Conservation (phyloP, 2,329 filamentous ascomycete genomes). For the Bipolaris sorokiniana region DNA sequence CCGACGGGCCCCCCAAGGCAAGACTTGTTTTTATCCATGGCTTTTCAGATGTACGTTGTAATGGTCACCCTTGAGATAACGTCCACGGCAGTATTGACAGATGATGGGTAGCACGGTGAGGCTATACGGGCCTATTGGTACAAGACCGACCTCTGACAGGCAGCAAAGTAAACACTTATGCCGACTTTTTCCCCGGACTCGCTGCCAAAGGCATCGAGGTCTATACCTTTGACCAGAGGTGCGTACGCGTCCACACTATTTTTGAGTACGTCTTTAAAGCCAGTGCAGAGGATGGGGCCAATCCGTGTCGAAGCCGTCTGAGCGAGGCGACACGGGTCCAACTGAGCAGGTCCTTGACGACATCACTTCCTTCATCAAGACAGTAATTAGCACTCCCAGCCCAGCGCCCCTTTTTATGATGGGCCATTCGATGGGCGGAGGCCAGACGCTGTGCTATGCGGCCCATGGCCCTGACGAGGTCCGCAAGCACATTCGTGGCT, state of each 20-base stretch:
- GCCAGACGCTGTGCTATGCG: conserved; percentile 70
- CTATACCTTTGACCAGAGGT: conserved; percentile 77
- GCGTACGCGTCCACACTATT: conserved; percentile 30
- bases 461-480: conserved; percentile 57
- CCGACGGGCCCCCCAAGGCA: conserved; percentile 65
- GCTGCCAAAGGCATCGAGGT: conserved; percentile 75
- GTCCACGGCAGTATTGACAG: conserved; percentile 3
- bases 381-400: conserved; percentile 64
- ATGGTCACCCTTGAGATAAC: conserved; percentile 10
- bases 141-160: conserved; percentile 23
- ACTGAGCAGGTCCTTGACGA: conserved; percentile 77
- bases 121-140: neutral
- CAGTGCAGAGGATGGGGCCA: conserved; percentile 76
- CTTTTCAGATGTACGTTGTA: conserved; percentile 67
- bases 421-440: conserved; percentile 92
- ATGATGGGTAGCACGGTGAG: conserved; percentile 20
- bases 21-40: conserved; percentile 85
- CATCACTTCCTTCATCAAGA: conserved; percentile 74
- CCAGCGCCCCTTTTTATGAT: conserved; percentile 75
- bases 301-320: conserved; percentile 65
- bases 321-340: conserved; percentile 75
- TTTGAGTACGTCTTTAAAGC: conserved; percentile 15
- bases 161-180: conserved; percentile 69
- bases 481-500: conserved; percentile 69
- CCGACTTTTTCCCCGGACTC: conserved; percentile 73